Conservation (phyloP, 2,329 filamentous ascomycete species). For the Arthrobotrys conoides region DNA sequence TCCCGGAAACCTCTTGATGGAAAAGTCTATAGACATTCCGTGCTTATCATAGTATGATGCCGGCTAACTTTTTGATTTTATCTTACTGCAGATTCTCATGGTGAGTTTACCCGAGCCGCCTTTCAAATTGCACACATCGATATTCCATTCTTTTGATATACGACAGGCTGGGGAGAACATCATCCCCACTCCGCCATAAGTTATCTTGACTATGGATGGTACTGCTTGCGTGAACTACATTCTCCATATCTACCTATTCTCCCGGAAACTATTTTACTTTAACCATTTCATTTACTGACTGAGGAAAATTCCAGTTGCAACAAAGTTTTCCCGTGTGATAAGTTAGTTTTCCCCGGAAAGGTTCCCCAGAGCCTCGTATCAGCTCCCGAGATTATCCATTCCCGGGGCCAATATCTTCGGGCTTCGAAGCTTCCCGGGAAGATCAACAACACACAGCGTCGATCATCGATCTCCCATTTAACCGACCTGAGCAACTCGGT, state of each 20-base stretch:
- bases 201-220: constrained; percentile 17
- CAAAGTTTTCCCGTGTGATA: constrained; percentile 74
- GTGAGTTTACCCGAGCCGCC: constrained; percentile 60
- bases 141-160: constrained; percentile 43
- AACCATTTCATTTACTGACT: constrained; percentile 20
- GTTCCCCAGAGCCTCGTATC: background rate
- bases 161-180: constrained; percentile 35
- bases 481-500: constrained; percentile 53
- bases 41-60: constrained; percentile 29
- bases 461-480: constrained; percentile 51
- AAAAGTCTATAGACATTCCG: constrained; percentile 27
- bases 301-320: constrained; percentile 72
- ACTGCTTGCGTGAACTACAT: constrained; percentile 43
- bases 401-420: background rate
- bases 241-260: constrained; percentile 25
- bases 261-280: constrained; percentile 28
- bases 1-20: constrained; percentile 21
- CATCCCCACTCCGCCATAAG: background rate
- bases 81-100: constrained; percentile 58
- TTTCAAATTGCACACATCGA: constrained; percentile 23
- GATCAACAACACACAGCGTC: constrained; percentile 20
- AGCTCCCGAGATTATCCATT: constrained; percentile 9
- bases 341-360: constrained; percentile 66
- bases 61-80: constrained; percentile 37
- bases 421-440: constrained; percentile 11